phyloP scores from a whole-genome alignment of 305 asterid species.

The Plantago lanceolata region DNA sequence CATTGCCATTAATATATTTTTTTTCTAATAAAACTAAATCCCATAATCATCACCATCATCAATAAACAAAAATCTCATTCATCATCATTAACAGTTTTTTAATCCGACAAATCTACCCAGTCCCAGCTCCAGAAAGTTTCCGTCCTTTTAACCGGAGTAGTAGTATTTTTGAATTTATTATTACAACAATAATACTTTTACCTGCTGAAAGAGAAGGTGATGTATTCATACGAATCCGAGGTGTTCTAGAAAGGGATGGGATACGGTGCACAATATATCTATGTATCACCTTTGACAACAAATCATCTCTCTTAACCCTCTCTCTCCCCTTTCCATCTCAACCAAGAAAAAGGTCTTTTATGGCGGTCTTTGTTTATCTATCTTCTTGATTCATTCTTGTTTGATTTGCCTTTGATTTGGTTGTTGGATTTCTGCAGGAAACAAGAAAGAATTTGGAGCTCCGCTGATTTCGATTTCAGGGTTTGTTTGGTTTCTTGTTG shows the following conservation, averaged over 20 bases:
- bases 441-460: conserved; percentile 16
- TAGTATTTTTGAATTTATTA: too few relatives aligned
- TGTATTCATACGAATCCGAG: background rate
- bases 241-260: background rate
- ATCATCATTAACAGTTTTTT: too few relatives aligned
- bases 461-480: conserved; percentile 10
- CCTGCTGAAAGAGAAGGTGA: too few relatives aligned
- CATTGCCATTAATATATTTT: too few relatives aligned
- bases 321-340: background rate
- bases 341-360: background rate
- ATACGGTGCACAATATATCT: background rate
- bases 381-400: conserved; percentile 15
- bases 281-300: background rate
- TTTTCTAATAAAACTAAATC: too few relatives aligned
- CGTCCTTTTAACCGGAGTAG: too few relatives aligned
- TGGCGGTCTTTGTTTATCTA: conserved; percentile 19
- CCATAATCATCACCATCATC: too few relatives aligned
- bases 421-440: background rate
- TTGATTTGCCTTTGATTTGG: conserved; percentile 6
- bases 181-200: too few relatives aligned
- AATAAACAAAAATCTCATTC: too few relatives aligned
- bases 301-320: background rate
- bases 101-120: too few relatives aligned
- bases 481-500: conserved; percentile 7
- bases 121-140: too few relatives aligned